Conservation (phyloP, 148 eudicot species). For the Fagopyrum tataricum region DNA sequence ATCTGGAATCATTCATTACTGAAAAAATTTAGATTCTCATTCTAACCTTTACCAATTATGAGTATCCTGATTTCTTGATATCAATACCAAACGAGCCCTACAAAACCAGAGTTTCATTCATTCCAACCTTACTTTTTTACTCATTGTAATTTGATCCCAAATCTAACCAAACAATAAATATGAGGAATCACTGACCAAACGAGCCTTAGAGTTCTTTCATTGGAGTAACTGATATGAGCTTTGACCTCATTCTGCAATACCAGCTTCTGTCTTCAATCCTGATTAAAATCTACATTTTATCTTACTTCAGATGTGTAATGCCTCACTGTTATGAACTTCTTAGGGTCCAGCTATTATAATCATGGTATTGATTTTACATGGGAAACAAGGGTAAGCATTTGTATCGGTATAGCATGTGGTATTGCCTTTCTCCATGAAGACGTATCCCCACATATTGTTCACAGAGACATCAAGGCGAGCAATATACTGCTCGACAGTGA, state of each 20-base stretch:
- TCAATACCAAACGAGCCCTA: too few relatives aligned
- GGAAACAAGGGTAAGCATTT: constrained; percentile 30
- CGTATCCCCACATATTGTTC: constrained; percentile 42
- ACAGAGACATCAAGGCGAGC: constrained; percentile 56
- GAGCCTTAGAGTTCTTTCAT: neutral
- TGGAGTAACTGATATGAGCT: neutral
- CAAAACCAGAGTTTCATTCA: too few relatives aligned
- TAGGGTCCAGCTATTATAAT: constrained; percentile 25
- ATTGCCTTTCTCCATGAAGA: constrained; percentile 46
- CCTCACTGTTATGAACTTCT: neutral
- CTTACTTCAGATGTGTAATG: neutral
- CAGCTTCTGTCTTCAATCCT: neutral
- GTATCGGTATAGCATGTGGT: constrained; percentile 44
- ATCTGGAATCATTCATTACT: too few relatives aligned
- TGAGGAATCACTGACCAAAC: too few relatives aligned
- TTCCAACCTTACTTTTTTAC: too few relatives aligned
- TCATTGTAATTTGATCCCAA: too few relatives aligned
- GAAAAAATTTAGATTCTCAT: too few relatives aligned
- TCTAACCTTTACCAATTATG: too few relatives aligned
- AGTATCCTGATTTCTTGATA: too few relatives aligned
- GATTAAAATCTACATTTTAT: neutral
- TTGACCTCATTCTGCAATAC: neutral
- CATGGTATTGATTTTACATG: constrained; percentile 30
- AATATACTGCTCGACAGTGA: constrained; percentile 51
- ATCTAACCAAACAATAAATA: too few relatives aligned